Percentiles rank a stretch among this genome's conserved stretches.
These are phyloP conservation scores for Aspergillus fijiensis DNA, from an alignment of 2,329 filamentous ascomycete species.

Conservation along the genomic window DNA sequence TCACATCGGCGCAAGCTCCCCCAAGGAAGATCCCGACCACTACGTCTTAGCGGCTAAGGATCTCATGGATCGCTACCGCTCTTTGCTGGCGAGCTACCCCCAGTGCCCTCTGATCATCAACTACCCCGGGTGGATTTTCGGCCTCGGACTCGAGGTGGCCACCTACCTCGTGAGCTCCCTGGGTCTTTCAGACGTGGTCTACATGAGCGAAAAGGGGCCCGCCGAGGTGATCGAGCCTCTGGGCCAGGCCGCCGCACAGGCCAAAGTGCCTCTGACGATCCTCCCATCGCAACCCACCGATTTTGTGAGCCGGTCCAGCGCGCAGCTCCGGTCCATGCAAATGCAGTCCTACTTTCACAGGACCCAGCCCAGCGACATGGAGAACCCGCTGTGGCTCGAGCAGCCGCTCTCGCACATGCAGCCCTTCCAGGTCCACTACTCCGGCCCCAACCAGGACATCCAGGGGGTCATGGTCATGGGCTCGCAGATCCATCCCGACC, in stretches of 20 bases:
- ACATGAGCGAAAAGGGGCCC: constrained; percentile 52
- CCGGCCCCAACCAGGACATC: constrained; percentile 46
- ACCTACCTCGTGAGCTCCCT: constrained; percentile 48
- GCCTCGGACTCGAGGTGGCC: constrained; percentile 51
- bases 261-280: constrained; percentile 42
- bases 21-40: constrained; percentile 58
- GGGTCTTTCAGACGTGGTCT: constrained; percentile 53
- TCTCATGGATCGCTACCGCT: constrained; percentile 51
- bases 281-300: constrained; percentile 49
- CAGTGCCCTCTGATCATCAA: constrained; percentile 57
- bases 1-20: constrained; percentile 52
- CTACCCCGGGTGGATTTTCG: constrained; percentile 57
- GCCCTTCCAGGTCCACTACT: constrained; percentile 54
- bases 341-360: constrained; percentile 62
- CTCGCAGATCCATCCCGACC: constrained; percentile 48
- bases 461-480: constrained; percentile 54
- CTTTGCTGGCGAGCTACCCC: constrained; percentile 40
- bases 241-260: constrained; percentile 39
- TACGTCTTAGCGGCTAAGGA: constrained; percentile 55
- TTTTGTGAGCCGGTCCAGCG: constrained; percentile 48
- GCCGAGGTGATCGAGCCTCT: constrained; percentile 45
- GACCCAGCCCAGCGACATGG: constrained; percentile 28
- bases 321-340: constrained; percentile 58
- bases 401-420: constrained; percentile 46
- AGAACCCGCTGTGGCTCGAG: constrained; percentile 45